These are phyloP conservation scores for Emergomyces pasteurianus DNA, from an alignment of 2,329 filamentous ascomycete genomes.

Conservation along the genomic window DNA sequence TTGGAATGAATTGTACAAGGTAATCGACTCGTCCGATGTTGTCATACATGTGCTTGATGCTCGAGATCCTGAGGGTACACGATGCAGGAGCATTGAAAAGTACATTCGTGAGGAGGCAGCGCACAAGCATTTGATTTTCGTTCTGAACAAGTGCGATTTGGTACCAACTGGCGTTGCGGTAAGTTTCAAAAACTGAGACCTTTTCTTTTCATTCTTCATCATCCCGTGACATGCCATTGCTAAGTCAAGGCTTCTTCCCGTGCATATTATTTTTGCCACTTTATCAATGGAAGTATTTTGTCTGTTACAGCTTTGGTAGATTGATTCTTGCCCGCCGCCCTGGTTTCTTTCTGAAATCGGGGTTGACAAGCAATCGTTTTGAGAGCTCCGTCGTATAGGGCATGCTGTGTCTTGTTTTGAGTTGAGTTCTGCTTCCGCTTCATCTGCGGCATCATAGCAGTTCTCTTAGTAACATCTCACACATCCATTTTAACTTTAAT, in stretches of 20 bases:
- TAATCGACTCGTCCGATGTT: slow-evolving; percentile 91
- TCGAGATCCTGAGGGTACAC: slow-evolving; percentile 76
- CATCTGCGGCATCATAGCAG: slow-evolving; percentile 53
- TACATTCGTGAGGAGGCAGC: slow-evolving; percentile 87
- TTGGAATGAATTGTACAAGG: slow-evolving; percentile 94
- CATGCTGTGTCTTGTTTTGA: slow-evolving; percentile 79
- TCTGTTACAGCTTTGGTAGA: slow-evolving; percentile 99
- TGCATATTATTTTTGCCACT: slow-evolving; percentile 4
- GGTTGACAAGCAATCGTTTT: slow-evolving; percentile 78
- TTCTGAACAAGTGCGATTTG: slow-evolving; percentile 84
- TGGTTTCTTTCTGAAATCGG: slow-evolving; percentile 48
- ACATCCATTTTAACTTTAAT: slow-evolving; percentile 43
- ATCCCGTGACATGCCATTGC: slow-evolving; percentile 40
- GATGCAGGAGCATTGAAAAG: slow-evolving; percentile 83
- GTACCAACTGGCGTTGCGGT: slow-evolving; percentile 88
- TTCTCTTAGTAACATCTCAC: slow-evolving; percentile 99
- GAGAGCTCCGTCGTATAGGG: slow-evolving; percentile 64
- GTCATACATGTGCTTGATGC: slow-evolving; percentile 91
- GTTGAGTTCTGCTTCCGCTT: slow-evolving; percentile 77
- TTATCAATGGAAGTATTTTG: slow-evolving; percentile 54
- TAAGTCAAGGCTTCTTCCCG: slow-evolving; percentile 77
- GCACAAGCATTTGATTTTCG: slow-evolving; percentile 88
- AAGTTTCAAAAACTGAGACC: slow-evolving; percentile 43
- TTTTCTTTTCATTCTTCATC: slow-evolving; percentile 12
- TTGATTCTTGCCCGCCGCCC: slow-evolving; percentile 60